Evolutionary conservation across 2,329 filamentous ascomycete genomes (phyloP).

Genomic region (Colletotrichum chrysophilum): DNA sequence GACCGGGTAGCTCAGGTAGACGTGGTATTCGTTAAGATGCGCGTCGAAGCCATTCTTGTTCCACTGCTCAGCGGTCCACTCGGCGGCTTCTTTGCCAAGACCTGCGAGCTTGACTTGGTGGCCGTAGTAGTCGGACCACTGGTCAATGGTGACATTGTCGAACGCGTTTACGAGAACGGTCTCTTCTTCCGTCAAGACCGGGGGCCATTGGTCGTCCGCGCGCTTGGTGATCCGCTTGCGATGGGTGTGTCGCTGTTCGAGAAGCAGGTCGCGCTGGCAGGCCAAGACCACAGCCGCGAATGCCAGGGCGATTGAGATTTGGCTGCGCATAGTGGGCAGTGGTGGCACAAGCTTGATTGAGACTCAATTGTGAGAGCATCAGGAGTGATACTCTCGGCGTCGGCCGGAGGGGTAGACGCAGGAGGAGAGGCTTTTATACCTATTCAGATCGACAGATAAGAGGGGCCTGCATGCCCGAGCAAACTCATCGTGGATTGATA

Average conservation of each 20-base stretch:
- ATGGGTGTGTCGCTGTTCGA: conserved; percentile 33
- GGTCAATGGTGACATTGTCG: conserved; percentile 40
- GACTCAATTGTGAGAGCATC: not conserved
- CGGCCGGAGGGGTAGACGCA: not conserved
- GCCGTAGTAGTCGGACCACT: conserved; percentile 44
- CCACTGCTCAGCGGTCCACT: conserved; percentile 44
- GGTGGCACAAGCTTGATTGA: not conserved
- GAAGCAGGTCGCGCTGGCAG: conserved; percentile 33
- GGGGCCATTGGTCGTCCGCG: conserved; percentile 36
- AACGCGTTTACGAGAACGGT: conserved; percentile 39
- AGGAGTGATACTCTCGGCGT: not conserved
- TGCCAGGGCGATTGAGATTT: conserved; percentile 19
- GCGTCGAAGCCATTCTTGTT: conserved; percentile 37
- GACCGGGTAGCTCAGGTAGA: conserved; percentile 67
- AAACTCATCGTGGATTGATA: not conserved
- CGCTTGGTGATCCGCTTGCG: conserved; percentile 34
- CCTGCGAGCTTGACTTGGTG: conserved; percentile 43
- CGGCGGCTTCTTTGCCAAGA: conserved; percentile 38
- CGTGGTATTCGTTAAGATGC: conserved; percentile 53
- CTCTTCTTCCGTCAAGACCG: conserved; percentile 36
- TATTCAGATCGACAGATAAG: not conserved
- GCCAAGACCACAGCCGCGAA: conserved; percentile 28
- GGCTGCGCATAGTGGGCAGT: not conserved
- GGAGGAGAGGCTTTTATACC: not conserved
- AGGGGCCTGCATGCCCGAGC: not conserved